A percentile compares a stretch with the other conserved stretches of the same genome.
phyloP scores from a whole-genome alignment of 345 rosid species.

The Salix brachista region DNA sequence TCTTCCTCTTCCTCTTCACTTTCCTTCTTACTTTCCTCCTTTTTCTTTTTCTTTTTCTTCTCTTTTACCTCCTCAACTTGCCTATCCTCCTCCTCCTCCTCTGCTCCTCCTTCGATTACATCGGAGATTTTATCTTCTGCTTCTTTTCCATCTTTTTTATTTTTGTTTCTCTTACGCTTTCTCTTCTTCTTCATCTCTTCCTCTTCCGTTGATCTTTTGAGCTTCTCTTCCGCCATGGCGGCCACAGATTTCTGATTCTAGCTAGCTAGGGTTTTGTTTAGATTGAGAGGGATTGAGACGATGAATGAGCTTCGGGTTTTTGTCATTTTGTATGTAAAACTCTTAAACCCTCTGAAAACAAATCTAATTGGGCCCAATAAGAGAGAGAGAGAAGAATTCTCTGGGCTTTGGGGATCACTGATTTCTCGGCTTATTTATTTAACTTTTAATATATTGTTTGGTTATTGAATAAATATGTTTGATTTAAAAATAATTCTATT shows the following conservation, averaged over 20 bases:
- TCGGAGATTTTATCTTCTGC: neutral
- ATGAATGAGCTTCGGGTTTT: neutral
- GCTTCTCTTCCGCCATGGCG: neutral
- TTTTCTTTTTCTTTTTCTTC: neutral
- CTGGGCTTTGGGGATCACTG: neutral
- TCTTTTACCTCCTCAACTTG: neutral
- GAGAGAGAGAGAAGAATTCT: neutral
- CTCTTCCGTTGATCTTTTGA: neutral
- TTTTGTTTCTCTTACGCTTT: constrained; percentile 23
- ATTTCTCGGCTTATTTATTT: no score
- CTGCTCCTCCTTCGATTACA: constrained; percentile 8
- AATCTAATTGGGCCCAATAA: neutral
- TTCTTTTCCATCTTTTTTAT: neutral
- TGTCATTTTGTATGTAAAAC: neutral
- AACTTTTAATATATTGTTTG: no score
- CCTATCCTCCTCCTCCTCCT: neutral
- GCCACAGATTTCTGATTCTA: neutral
- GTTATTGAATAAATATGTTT: no score
- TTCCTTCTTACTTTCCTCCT: neutral
- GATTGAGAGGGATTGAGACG: neutral
- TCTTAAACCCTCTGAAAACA: neutral
- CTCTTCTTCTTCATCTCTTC: constrained; percentile 6
- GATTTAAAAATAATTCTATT: no score
- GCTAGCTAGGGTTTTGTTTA: neutral
- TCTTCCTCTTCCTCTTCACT: constrained; percentile 14